These are phyloP conservation scores for Heteromeles arbutifolia DNA, from an alignment of 306 rosid genomes.

Conservation along the genomic window DNA sequence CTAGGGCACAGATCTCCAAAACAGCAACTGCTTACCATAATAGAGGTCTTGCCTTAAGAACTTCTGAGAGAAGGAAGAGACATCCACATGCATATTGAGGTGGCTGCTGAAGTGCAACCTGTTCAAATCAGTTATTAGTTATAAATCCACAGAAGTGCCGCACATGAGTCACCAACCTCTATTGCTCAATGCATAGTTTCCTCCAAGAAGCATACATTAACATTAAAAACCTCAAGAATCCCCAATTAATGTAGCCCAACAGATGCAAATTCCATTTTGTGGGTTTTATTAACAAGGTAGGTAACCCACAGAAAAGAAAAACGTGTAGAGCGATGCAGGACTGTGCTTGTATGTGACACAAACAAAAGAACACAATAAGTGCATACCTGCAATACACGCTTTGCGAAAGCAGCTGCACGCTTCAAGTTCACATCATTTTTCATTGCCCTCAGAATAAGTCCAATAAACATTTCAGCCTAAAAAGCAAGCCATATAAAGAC, in stretches of 20 bases:
- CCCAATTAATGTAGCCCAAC: not conserved
- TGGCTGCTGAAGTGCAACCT: constrained; percentile 95
- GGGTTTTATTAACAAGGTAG: not conserved
- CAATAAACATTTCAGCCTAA: constrained; percentile 93
- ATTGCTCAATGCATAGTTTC: not conserved
- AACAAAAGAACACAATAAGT: constrained; percentile 2
- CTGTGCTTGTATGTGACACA: not conserved
- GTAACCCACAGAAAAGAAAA: not conserved
- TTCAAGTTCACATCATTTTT: constrained; percentile 79
- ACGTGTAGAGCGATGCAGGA: not conserved
- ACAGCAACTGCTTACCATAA: constrained; percentile 53
- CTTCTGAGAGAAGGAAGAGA: constrained; percentile 91
- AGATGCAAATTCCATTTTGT: not conserved
- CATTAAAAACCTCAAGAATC: not conserved
- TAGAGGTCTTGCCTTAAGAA: constrained; percentile 82
- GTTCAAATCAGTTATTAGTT: constrained; percentile 12
- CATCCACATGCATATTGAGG: constrained; percentile 95
- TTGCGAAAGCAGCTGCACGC: constrained; percentile 85
- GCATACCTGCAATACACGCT: constrained; percentile 77
- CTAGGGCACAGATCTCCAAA: not conserved
- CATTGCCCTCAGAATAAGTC: constrained; percentile 86
- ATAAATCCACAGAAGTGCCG: constrained; percentile 7
- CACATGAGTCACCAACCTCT: not conserved
- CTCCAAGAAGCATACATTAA: not conserved
- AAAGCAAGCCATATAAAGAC: constrained; percentile 9